Evolutionary conservation across 139 green algal species (phyloP).

Genomic region (Tetraselmis chui): DNA sequence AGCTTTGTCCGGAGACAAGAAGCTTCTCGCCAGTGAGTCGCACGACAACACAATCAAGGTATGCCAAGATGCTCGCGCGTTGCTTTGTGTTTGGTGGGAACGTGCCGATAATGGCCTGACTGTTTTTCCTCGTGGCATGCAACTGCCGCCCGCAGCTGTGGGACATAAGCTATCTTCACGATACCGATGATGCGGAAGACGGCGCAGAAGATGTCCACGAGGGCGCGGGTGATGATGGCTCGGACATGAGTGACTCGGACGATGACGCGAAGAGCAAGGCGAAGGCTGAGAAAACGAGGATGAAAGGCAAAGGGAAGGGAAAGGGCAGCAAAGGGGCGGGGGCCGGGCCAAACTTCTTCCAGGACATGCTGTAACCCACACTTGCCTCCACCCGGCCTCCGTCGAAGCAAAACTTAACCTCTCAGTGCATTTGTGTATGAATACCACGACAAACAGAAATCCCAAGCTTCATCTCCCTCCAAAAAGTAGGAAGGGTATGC

Average conservation of each 20-base stretch:
- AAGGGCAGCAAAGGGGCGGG: constrained; percentile 9
- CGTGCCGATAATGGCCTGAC: too few relatives aligned
- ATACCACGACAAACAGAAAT: too few relatives aligned
- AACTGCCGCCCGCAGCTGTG: constrained; percentile 20
- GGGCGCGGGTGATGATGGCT: constrained; percentile 5
- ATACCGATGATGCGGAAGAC: constrained; percentile 11
- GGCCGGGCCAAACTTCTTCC: background rate
- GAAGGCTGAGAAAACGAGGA: constrained; percentile 15
- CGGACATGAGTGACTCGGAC: background rate
- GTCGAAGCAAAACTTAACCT: too few relatives aligned
- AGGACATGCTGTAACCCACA: background rate
- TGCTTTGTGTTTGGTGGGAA: too few relatives aligned
- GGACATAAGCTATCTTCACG: constrained; percentile 23
- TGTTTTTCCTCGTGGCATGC: too few relatives aligned
- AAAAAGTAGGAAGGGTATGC: too few relatives aligned
- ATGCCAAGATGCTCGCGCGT: too few relatives aligned
- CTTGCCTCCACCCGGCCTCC: too few relatives aligned
- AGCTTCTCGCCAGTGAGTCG: constrained; percentile 56
- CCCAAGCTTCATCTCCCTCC: too few relatives aligned
- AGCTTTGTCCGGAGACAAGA: constrained; percentile 1
- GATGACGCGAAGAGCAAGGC: background rate
- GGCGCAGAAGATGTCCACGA: constrained; percentile 5
- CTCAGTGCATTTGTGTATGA: too few relatives aligned
- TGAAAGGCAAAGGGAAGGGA: constrained; percentile 8
- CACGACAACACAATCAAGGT: constrained; percentile 77